phyloP scores from a whole-genome alignment of 495 filamentous ascomycete species.

The Pyrenopolyporus hunteri region DNA sequence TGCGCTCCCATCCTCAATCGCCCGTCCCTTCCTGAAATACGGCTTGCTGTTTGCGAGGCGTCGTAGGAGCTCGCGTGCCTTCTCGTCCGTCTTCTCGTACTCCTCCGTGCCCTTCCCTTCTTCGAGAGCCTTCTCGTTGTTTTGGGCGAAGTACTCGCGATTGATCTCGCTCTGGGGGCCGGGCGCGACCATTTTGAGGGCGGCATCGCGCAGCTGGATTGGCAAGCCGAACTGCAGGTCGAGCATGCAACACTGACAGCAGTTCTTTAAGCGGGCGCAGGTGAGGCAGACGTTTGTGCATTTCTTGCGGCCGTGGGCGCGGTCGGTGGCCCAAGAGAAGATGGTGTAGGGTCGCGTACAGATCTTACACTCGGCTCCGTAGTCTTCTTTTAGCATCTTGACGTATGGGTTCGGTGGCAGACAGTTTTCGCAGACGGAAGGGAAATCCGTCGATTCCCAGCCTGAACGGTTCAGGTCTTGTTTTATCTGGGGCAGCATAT shows the following conservation, averaged over 20 bases:
- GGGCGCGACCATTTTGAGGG: conserved; percentile 93
- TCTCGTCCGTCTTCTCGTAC: conserved; percentile 97
- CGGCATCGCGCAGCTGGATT: conserved; percentile 93
- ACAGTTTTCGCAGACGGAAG: conserved; percentile 72
- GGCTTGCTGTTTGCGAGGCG: conserved; percentile 89
- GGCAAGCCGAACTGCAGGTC: conserved; percentile 94
- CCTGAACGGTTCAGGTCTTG: conserved; percentile 96
- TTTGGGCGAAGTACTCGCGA: conserved; percentile 95
- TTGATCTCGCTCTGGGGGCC: conserved; percentile 91
- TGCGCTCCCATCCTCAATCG: conserved; percentile 62
- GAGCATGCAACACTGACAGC: conserved; percentile 98
- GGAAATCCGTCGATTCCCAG: conserved; percentile 90
- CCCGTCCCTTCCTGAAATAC: conserved; percentile 84
- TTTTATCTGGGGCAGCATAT: conserved; percentile 75
- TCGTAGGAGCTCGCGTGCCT: conserved; percentile 85
- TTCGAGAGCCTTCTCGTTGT: conserved; percentile 93
- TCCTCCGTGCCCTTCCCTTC: conserved; percentile 81
- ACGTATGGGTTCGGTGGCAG: conserved; percentile 97
- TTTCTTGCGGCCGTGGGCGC: conserved; percentile 83
- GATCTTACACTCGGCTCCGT: conserved; percentile 80
- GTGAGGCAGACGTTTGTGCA: conserved; percentile 93
- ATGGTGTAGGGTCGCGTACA: conserved; percentile 96
- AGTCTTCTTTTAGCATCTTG: conserved; percentile 96
- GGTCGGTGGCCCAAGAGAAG: conserved; percentile 90
- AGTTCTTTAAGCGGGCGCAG: conserved; percentile 93